A percentile compares a stretch with the other conserved stretches of the same genome.
phyloP scores from a whole-genome alignment of 176 grass and related monocot genomes.

The Avena atlantica region DNA sequence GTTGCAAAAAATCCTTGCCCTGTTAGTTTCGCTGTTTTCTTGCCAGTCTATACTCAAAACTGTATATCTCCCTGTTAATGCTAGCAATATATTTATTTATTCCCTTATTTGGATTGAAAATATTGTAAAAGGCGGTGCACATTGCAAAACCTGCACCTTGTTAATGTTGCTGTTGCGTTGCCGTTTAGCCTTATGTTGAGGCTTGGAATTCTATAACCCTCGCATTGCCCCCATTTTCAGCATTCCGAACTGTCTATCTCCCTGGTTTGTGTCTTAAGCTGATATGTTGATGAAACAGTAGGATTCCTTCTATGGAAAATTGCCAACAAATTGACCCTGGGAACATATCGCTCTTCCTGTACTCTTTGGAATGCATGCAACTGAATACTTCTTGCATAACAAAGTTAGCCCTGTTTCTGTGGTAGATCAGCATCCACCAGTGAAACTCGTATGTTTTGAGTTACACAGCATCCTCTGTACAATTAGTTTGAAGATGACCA shows the following conservation, averaged over 20 bases:
- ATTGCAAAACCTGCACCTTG: background rate
- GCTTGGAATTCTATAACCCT: background rate
- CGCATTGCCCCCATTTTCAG: background rate
- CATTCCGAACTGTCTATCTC: background rate
- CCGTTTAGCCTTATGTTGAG: background rate
- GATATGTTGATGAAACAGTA: background rate
- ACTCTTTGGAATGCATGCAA: background rate
- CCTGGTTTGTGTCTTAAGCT: background rate
- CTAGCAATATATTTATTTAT: background rate
- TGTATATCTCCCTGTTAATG: background rate
- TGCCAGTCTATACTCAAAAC: background rate
- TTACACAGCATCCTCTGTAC: background rate
- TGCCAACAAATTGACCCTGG: background rate
- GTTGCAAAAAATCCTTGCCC: too few species aligned
- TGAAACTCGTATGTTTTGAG: background rate
- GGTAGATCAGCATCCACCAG: background rate
- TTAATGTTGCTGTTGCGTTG: background rate
- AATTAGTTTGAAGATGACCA: background rate
- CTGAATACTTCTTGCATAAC: background rate
- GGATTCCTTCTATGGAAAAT: background rate
- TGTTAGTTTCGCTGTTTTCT: background rate
- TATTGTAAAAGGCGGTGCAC: background rate
- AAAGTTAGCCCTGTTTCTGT: background rate
- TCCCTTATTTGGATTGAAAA: background rate
- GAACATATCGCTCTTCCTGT: background rate